These are phyloP conservation scores for Gastrolobium bilobum DNA, from an alignment of 306 rosid species.

Conservation along the genomic window DNA sequence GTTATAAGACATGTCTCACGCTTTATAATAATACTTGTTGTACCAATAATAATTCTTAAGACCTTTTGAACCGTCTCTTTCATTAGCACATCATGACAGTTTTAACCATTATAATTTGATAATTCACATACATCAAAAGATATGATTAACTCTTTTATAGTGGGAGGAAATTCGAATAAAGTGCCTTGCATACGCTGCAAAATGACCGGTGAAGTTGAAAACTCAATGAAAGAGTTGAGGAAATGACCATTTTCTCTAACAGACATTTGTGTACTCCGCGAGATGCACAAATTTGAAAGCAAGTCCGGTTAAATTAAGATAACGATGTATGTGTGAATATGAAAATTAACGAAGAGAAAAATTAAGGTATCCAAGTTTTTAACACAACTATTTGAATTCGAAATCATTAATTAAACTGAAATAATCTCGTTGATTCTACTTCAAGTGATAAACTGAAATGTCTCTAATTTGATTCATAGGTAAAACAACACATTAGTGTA, in stretches of 20 bases:
- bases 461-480: too few species aligned
- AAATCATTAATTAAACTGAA: too few species aligned
- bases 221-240: neutral
- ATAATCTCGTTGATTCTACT: too few species aligned
- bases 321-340: neutral
- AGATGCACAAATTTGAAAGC: neutral
- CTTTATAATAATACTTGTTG: neutral
- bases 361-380: too few species aligned
- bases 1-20: neutral
- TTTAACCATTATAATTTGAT: neutral
- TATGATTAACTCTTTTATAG: neutral
- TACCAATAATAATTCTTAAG: neutral
- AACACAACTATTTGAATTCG: too few species aligned
- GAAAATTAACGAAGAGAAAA: too few species aligned
- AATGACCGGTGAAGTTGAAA: slow-evolving; percentile 9
- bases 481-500: too few species aligned
- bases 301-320: neutral
- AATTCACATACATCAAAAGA: slow-evolving; percentile 4
- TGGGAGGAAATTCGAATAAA: slow-evolving; percentile 16
- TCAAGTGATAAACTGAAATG: too few species aligned
- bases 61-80: neutral
- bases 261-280: neutral
- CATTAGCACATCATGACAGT: neutral
- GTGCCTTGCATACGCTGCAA: slow-evolving; percentile 14
- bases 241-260: neutral